Evolutionary conservation across 306 rosid genomes (phyloP).

Genomic region (Oemleria cerasiformis): DNA sequence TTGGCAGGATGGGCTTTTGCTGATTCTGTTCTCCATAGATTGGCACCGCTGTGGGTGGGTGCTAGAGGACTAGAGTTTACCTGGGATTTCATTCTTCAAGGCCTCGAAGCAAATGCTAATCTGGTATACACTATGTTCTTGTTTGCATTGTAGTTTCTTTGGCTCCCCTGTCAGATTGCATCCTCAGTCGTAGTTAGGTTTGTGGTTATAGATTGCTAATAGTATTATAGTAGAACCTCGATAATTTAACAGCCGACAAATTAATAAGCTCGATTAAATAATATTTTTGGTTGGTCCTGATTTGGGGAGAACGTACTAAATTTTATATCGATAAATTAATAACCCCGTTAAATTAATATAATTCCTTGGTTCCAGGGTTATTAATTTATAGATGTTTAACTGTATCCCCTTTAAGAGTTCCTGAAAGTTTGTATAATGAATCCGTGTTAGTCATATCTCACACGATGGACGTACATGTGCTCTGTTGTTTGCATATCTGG

Average conservation of each 20-base stretch:
- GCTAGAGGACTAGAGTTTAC: slow-evolving; percentile 98
- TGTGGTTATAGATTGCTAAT: slow-evolving; percentile 2
- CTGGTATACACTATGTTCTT: slow-evolving; percentile 46
- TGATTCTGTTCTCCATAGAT: slow-evolving; percentile 89
- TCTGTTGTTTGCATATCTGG: too few relatives aligned
- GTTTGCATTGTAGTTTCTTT: neutral
- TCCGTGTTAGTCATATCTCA: neutral
- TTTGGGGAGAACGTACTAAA: too few relatives aligned
- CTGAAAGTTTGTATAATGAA: neutral
- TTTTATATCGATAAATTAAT: too few relatives aligned
- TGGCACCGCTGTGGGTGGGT: slow-evolving; percentile 99
- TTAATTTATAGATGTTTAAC: too few relatives aligned
- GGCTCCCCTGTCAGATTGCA: neutral
- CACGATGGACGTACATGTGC: neutral
- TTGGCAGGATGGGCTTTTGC: slow-evolving; percentile 98
- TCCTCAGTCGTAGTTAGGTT: slow-evolving; percentile 5
- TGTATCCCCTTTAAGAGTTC: neutral
- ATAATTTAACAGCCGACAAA: too few relatives aligned
- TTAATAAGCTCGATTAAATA: too few relatives aligned
- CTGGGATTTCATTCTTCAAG: slow-evolving; percentile 95
- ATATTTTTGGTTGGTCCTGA: too few relatives aligned
- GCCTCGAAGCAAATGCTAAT: slow-evolving; percentile 97
- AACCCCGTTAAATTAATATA: too few relatives aligned
- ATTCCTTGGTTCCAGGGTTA: too few relatives aligned
- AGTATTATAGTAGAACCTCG: too few relatives aligned